Percentiles rank a stretch among this genome's conserved stretches.
phyloP scores from a whole-genome alignment of 1,139 yeast species.

The Taphrina deformans region DNA sequence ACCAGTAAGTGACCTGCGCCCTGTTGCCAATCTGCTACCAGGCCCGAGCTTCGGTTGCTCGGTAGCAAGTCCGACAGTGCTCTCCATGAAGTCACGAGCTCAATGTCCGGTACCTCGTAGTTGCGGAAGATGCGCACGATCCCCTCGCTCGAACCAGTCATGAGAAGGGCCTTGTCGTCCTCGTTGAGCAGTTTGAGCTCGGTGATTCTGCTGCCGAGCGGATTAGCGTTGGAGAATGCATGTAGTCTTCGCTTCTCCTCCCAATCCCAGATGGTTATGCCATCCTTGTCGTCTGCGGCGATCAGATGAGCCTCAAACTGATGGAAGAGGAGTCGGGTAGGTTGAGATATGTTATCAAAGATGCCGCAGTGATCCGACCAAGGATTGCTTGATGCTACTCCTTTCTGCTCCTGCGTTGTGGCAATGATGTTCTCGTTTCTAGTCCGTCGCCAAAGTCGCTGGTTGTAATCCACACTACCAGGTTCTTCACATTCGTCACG shows the following conservation, averaged over 20 bases:
- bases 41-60: slow-evolving; percentile 79
- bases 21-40: slow-evolving; percentile 95
- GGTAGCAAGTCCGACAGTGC: slow-evolving; percentile 81
- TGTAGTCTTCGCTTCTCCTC: slow-evolving; percentile 57
- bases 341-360: slow-evolving; percentile 75
- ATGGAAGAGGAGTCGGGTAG: slow-evolving; percentile 73
- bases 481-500: slow-evolving; percentile 81
- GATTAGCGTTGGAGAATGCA: slow-evolving; percentile 79
- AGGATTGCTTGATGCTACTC: slow-evolving; percentile 75
- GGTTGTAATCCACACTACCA: slow-evolving; percentile 82
- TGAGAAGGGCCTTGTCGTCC: slow-evolving; percentile 79
- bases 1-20: slow-evolving; percentile 86
- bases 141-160: slow-evolving; percentile 93
- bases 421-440: slow-evolving; percentile 83
- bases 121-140: slow-evolving; percentile 80
- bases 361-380: slow-evolving; percentile 72
- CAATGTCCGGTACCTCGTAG: slow-evolving; percentile 60
- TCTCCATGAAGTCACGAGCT: slow-evolving; percentile 85
- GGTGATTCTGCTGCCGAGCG: slow-evolving; percentile 83
- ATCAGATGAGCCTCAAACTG: slow-evolving; percentile 87
- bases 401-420: slow-evolving; percentile 87
- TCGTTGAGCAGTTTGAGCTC: slow-evolving; percentile 85
- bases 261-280: slow-evolving; percentile 90
- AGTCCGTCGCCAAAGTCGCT: slow-evolving; percentile 83
- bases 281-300: slow-evolving; percentile 81